Base-by-base conservation (phyloP, 1,139 yeast species). In the Blastobotrys proliferans region DNA sequence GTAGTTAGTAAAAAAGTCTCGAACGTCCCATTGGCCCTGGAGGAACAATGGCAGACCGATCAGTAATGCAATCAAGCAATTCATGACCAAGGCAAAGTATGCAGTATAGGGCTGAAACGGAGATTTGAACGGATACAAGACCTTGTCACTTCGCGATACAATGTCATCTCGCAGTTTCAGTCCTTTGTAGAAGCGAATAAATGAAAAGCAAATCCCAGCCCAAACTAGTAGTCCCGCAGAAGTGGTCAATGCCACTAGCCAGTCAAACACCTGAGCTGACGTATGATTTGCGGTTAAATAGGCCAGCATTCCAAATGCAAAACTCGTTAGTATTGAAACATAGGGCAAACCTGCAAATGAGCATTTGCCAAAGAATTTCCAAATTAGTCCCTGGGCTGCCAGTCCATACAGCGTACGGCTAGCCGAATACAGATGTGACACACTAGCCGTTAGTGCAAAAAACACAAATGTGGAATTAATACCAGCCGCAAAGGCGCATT, bases 61-160 rank as follows among this genome's bases (percentile, higher is more conserved):
- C 19, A 80, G 69, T 3, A 83, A 51, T 1, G 83, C 74, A 30
- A 87, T 68, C 14, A 76, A 35, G 1, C 70, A 50, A 1, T 85
- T 73, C 1, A 82, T 77, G 14, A 77, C 44, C 36, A 83, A 63
- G 0, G 94, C 95, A 51, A 79, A 66, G 37, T 77, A 74, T 0
- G 94, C 92, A 22, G 79, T 63, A 55, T 73, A 83, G 0, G 95
- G 95, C 57, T 86, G 95, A 34, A 81, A 72, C 6, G 86, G 86
- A 3, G 94, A 80, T 56, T 76, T 72, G 60, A 80, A 83, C 0
- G 94, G 94, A 58, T 83, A 85, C 26, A 55, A 56, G 34, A 54
- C 59, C 9, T 40, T 21, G 36, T 52, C 51, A 21, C 67, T 55
- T 36, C 57, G 52, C 13, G 57, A 51, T 14, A 59, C 51, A 3